Evolutionary conservation across 2,329 filamentous ascomycete species (phyloP), one percentile per base, ranked within the genome.

Genomic region (Metarhizium album): DNA sequence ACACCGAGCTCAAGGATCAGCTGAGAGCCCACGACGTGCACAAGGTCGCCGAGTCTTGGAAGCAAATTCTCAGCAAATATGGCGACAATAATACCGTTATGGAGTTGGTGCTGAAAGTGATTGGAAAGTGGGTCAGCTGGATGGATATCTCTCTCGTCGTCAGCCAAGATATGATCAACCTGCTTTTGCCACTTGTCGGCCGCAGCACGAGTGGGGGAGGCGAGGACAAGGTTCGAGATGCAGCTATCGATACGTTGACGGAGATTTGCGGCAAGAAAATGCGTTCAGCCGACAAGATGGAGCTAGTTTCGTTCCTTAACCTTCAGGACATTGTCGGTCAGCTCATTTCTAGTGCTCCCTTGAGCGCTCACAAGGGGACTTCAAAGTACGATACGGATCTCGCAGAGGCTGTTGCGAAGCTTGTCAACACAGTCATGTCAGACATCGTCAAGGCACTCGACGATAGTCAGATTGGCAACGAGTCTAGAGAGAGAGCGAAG

Each of bases 231-330:
- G 86, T 95, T 56, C 83, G 90, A 56, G 87, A 95, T 70, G 86
- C 90, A 18, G 91, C 93, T 48, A 89, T 97, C 59, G 90, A 96
- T 62, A 90, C 93, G 27, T 86, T 98, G 64, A 95, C 89, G 4
- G 91, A 98, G 70, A 95, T 95, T 58, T 87, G 95, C 52, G 86
- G 84, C 66, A 98, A 98, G 77, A 97, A 97, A 75, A 98, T 98
- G 93, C 89, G 88, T 61, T 78, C 90, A 2, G 75, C 80, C 37
- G 91, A 97, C 72, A 98, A 98, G 76, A 85, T 95, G 60, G 86
- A 94, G 61, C 83, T 98, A 75, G 94, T 98, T 58, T 74, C 82
- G 23, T 95, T 95, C 67, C 78, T 98, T 57, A 95, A 93, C 65
- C 76, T 98, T 38, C 82, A 84, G 55, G 83, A 86, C 47, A 89